These are phyloP conservation scores for Berberis vulgaris DNA, from an alignment of 164 flowering plant species.

Conservation along the genomic window DNA sequence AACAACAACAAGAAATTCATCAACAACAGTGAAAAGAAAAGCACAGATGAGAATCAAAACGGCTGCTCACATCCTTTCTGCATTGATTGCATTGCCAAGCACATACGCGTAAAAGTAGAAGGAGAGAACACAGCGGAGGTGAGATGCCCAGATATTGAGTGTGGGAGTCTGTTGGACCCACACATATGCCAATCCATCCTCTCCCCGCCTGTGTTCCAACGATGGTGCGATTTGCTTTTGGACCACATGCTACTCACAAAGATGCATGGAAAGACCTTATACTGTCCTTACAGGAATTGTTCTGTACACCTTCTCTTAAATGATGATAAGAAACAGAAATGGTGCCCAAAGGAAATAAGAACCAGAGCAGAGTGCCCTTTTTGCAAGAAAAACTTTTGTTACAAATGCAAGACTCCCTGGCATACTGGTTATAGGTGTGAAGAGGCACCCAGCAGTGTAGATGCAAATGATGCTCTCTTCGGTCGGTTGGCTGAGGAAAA, in stretches of 20 bases:
- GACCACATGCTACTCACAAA: background rate
- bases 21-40: no score
- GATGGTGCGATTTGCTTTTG: slow-evolving; percentile 3
- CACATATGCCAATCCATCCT: background rate
- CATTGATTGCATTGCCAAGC: background rate
- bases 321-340: background rate
- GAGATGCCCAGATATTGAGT: background rate
- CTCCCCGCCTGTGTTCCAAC: background rate
- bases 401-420: background rate
- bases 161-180: background rate
- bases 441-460: background rate
- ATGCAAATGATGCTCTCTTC: background rate
- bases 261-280: background rate
- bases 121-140: background rate
- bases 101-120: background rate
- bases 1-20: no score
- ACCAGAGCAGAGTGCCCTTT: background rate
- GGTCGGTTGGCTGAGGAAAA: background rate
- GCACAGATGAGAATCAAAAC: background rate
- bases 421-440: slow-evolving; percentile 1
- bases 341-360: no score
- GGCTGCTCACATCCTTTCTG: background rate
- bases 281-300: background rate
- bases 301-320: background rate
- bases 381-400: slow-evolving; percentile 2